Evolutionary conservation across 225 moss, liverwort and hornwort genomes (phyloP).

Genomic region (Neckera pumila): DNA sequence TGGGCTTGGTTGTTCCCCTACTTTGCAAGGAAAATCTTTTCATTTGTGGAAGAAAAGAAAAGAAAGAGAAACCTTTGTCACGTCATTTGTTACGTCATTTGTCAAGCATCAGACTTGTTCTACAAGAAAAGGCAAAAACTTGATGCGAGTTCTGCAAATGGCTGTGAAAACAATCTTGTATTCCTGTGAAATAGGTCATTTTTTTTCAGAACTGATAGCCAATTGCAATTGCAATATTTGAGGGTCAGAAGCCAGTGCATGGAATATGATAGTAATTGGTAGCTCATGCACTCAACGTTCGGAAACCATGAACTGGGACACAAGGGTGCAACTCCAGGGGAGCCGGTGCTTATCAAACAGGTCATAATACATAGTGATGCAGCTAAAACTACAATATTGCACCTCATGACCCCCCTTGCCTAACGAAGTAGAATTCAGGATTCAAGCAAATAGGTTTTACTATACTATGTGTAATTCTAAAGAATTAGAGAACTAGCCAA

Average conservation of each 20-base stretch:
- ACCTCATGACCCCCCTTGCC: background rate
- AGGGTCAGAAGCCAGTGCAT: background rate
- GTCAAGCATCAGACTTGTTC: background rate
- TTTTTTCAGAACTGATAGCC: background rate
- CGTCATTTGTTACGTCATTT: no score
- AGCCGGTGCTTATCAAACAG: background rate
- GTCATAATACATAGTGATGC: background rate
- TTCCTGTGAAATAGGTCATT: background rate
- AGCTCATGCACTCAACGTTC: background rate
- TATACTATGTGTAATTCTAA: background rate
- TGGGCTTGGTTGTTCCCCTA: background rate
- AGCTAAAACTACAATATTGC: background rate
- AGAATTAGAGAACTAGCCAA: background rate
- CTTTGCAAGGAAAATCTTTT: background rate
- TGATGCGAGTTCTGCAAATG: background rate
- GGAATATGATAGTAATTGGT: background rate
- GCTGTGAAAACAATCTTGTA: background rate
- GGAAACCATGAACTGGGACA: background rate
- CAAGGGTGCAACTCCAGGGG: background rate
- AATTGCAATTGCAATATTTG: background rate
- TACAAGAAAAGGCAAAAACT: background rate
- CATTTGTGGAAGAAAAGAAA: background rate
- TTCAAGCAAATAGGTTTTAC: background rate
- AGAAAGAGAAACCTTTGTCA: no score
- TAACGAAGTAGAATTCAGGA: background rate